Conservation (phyloP, 2,329 filamentous ascomycete species). For the Neonectria magnoliae region DNA sequence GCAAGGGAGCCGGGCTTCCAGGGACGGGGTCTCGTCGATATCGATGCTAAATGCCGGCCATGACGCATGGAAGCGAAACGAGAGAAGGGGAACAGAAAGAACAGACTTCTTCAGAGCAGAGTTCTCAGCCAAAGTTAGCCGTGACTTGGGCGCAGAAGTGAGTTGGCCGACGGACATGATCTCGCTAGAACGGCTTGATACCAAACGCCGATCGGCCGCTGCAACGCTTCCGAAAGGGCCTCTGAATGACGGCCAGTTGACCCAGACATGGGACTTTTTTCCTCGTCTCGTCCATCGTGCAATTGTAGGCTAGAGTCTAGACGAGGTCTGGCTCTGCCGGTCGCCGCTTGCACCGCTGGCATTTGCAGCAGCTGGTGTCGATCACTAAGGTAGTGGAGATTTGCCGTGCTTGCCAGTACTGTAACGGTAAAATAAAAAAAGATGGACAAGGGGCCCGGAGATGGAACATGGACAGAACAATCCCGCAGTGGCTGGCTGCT, state of each 20-base stretch:
- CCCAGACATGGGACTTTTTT: not conserved
- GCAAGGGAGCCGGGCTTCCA: not conserved
- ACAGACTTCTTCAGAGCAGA: not conserved
- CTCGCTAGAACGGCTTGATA: conserved; percentile 6
- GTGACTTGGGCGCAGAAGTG: conserved; percentile 24
- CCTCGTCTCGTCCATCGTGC: not conserved
- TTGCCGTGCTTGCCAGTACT: not conserved
- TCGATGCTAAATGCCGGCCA: conserved; percentile 12
- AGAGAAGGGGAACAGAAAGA: not conserved
- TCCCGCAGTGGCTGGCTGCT: not conserved
- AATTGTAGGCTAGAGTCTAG: not conserved
- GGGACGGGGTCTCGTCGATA: conserved; percentile 1
- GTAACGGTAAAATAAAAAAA: not conserved
- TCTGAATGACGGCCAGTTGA: conserved; percentile 3
- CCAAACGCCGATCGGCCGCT: conserved; percentile 16
- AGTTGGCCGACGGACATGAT: conserved; percentile 19
- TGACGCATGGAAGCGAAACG: conserved; percentile 4
- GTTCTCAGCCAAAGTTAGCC: conserved; percentile 4
- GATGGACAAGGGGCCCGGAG: conserved; percentile 16
- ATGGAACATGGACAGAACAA: conserved; percentile 3
- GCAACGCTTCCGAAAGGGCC: conserved; percentile 7
- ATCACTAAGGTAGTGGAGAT: conserved; percentile 13
- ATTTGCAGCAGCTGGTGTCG: conserved; percentile 16
- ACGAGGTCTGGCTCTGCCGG: not conserved
- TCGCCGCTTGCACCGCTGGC: not conserved